Evolutionary conservation across 805 yeast genomes (phyloP), one percentile per base, ranked within the genome.

Genomic region (Kodamaea kakaduensis): DNA sequence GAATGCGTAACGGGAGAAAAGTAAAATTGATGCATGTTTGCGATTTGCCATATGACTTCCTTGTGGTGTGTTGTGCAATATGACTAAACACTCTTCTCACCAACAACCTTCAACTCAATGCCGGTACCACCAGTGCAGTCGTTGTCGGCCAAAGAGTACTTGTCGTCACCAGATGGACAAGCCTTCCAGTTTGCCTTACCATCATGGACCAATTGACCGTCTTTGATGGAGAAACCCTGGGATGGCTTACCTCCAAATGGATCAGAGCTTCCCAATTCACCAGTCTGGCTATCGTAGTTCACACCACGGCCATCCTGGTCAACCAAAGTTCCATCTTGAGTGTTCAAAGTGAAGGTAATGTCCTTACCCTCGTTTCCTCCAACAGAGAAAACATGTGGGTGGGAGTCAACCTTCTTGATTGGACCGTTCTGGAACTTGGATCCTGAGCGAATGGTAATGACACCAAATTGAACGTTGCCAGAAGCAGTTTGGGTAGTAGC

Each of bases 181-280:
- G 71, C 71, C 24, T 53, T 50, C 58, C 69, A 72, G 23, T 47
- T 58, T 18, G 51, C 43, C 19, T 54, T 43, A 30, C 61, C 64
- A 22, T 58, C 39, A 49, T 53, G 64, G 3, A 47, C 44, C 50
- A 73, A 59, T 23, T 31, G 15, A 22, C 67, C 71, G 28, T 57
- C 50, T 5, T 46, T 18, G 44, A 73, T 56, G 16, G 69, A 45
- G 47, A 67, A 73, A 3, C 70, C 66, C 13, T 58, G 40, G 19
- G 69, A 52, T 32, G 69, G 59, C 15, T 51, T 51, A 38, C 51
- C 46, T 16, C 54, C 40, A 38, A 48, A 53, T 9, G 64, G 62
- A 25, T 52, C 56, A 32, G 56, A 58, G 16, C 48, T 43, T 18
- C 66, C 64, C 31, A 59, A 45, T 34, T 58, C 64, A 12, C 66